Evolutionary conservation across 2,329 filamentous ascomycete species (phyloP), one percentile per base, ranked within the genome.

Genomic region (Epichloe baconii): DNA sequence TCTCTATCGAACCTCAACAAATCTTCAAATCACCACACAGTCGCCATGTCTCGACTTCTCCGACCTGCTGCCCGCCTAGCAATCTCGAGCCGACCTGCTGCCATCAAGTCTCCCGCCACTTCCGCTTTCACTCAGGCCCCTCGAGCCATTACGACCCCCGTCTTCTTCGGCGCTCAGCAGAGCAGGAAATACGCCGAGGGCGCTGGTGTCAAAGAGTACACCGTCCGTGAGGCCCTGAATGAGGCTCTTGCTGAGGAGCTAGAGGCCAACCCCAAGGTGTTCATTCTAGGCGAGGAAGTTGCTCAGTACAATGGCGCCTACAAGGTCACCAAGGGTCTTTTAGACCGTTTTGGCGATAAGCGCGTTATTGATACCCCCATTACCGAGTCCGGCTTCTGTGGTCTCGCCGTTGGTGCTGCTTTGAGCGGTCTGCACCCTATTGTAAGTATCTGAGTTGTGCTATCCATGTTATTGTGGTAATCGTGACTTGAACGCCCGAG

Each of bases 281-380:
- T 96, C 71, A 75, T 98, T 61, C 71, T 98, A 53, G 93, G 93
- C 64, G 93, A 98, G 78, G 93, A 98, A 76, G 93, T 98, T 66
- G 93, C 93, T 64, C 93, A 98, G 75, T 98, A 98, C 78, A 98
- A 98, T 71, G 93, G 93, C 78, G 91, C 91, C 67, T 98, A 98
- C 83, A 98, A 98, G 77, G 91, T 98, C 68, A 98, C 93, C 65
- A 96, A 95, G 78, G 93, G 93, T 61, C 82, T 98, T 57, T 72
- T 97, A 64, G 93, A 98, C 74, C 86, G 91, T 64, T 98, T 98
- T 69, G 93, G 93, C 62, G 90, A 95, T 56, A 94, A 91, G 80
- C 82, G 93, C 69, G 86, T 98, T 61, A 98, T 98, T 66, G 93
- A 98, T 72, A 95, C 86, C 58, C 93, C 93, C 66, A 98, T 98